These are phyloP conservation scores for Botrytis tulipae DNA, from an alignment of 2,329 filamentous ascomycete species.

Conservation along the genomic window DNA sequence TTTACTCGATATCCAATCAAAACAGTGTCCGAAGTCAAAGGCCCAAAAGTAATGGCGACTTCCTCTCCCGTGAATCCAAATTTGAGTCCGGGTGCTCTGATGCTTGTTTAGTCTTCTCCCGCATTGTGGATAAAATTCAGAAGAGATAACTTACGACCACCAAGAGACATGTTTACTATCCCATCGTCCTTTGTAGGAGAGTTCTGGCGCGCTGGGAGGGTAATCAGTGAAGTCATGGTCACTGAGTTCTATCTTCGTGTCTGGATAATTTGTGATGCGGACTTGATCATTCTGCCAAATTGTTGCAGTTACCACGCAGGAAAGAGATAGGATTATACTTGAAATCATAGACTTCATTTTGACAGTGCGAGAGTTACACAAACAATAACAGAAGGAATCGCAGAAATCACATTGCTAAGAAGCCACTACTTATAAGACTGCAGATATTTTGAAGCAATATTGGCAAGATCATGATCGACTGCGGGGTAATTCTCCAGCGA, in stretches of 20 bases:
- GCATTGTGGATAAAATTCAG: not conserved
- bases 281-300: conserved; percentile 41
- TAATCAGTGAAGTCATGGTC: conserved; percentile 49
- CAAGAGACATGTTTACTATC: conserved; percentile 59
- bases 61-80: conserved; percentile 32
- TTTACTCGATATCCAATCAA: conserved; percentile 58
- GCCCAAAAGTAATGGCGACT: conserved; percentile 32
- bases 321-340: conserved; percentile 9
- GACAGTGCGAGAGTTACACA: not conserved
- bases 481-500: conserved; percentile 9
- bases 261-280: conserved; percentile 43
- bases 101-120: conserved; percentile 23
- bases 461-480: not conserved
- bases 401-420: not conserved
- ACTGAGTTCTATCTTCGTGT: conserved; percentile 42
- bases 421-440: not conserved
- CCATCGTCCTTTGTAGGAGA: conserved; percentile 63
- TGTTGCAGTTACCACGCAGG: conserved; percentile 26
- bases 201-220: conserved; percentile 49
- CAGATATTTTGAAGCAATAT: not conserved
- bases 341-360: conserved; percentile 25
- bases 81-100: conserved; percentile 40
- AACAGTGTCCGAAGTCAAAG: conserved; percentile 39
- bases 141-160: conserved; percentile 50
- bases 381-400: not conserved